A percentile compares a stretch with the other conserved stretches of the same genome.
These are phyloP conservation scores for Clausena lansium DNA, from an alignment of 345 rosid genomes.

Conservation along the genomic window DNA sequence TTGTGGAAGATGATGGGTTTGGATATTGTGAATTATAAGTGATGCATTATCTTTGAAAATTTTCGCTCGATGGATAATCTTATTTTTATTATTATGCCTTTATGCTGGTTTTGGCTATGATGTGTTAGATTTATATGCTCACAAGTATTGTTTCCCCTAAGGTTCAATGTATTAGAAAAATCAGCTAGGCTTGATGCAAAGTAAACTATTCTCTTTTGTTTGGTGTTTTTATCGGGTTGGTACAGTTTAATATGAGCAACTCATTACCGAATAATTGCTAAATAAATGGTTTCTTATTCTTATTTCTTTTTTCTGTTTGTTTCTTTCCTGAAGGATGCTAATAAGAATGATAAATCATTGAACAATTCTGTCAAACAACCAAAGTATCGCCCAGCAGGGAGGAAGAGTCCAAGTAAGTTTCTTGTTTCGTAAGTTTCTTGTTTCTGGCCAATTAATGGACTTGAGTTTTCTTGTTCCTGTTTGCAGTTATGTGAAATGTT, in stretches of 20 bases:
- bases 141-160: background rate
- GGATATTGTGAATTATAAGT: background rate
- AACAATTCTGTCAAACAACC: conserved; percentile 42
- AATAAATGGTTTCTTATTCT: background rate
- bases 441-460: background rate
- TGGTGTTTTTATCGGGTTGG: background rate
- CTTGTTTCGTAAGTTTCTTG: conserved; percentile 46
- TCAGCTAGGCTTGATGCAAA: background rate
- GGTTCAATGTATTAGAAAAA: background rate
- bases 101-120: too few species aligned
- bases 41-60: background rate
- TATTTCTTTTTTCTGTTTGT: background rate
- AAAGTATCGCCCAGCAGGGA: conserved; percentile 71
- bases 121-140: too few species aligned
- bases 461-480: background rate
- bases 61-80: background rate
- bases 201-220: background rate
- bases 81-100: background rate
- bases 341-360: conserved; percentile 42
- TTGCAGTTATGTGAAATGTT: background rate
- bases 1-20: background rate
- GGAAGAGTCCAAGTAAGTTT: conserved; percentile 75
- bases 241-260: background rate
- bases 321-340: conserved; percentile 38
- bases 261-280: background rate